Conservation (phyloP, 1,284 basidiomycete species). For the Naganishia albida region DNA sequence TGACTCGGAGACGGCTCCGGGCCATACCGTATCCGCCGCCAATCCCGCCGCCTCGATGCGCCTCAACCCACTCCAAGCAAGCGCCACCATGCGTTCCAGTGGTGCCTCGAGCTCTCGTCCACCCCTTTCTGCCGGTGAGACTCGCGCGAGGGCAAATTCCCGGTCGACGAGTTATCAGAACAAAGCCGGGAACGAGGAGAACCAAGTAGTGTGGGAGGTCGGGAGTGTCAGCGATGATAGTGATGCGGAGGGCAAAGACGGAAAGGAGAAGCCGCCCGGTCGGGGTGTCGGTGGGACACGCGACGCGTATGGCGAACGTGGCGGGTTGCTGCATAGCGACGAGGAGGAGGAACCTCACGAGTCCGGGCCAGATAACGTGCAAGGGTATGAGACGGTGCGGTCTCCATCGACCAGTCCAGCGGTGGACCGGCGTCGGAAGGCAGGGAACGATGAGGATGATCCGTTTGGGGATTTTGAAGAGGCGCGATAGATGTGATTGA, state of each 20-base stretch:
- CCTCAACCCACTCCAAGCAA: constrained; percentile 21
- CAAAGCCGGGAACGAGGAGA: neutral
- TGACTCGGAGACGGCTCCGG: constrained; percentile 29
- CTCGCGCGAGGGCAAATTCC: constrained; percentile 24
- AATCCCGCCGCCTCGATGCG: constrained; percentile 29
- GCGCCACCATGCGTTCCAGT: constrained; percentile 18
- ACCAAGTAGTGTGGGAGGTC: constrained; percentile 43
- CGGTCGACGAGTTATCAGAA: constrained; percentile 14
- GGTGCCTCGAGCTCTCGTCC: constrained; percentile 12
- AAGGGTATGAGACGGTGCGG: neutral
- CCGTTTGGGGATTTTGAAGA: constrained; percentile 38
- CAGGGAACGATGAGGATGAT: constrained; percentile 35
- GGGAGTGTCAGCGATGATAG: constrained; percentile 45
- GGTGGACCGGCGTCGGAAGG: neutral
- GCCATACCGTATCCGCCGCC: constrained; percentile 24
- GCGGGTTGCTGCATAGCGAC: constrained; percentile 43
- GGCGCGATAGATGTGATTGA: constrained; percentile 15
- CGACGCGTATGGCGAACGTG: constrained; percentile 41
- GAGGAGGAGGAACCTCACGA: constrained; percentile 34
- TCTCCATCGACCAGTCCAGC: neutral
- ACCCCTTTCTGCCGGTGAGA: neutral
- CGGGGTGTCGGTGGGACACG: constrained; percentile 21
- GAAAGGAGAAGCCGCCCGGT: constrained; percentile 31
- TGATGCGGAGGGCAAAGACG: constrained; percentile 36
- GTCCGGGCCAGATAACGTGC: neutral